Conservation (phyloP, 331 rosid genomes). For the Pyrus hybrid region DNA sequence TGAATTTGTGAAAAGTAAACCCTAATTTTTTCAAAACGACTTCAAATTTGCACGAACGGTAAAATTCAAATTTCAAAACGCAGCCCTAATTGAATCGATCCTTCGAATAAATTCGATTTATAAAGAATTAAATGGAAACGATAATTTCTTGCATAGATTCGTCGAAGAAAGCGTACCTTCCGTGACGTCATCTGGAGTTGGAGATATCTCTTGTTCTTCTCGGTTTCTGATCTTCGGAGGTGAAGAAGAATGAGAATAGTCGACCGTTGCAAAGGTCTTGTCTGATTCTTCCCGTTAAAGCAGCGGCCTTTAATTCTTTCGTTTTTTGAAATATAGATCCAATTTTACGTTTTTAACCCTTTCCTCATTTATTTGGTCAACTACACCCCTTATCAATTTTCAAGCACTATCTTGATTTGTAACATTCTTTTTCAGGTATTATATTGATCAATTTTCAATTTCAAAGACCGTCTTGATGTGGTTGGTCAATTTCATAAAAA, state of each 20-base stretch:
- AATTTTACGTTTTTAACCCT: too few species aligned
- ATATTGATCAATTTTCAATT: too few species aligned
- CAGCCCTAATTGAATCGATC: not conserved
- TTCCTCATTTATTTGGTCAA: too few species aligned
- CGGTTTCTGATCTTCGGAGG: not conserved
- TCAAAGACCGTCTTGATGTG: accelerated
- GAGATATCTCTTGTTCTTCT: not conserved
- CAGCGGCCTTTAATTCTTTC: not conserved
- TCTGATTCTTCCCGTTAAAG: not conserved
- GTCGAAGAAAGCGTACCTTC: not conserved
- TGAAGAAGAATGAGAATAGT: not conserved
- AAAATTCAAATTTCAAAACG: not conserved
- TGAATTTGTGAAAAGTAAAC: too few species aligned
- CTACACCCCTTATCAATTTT: too few species aligned
- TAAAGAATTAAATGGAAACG: not conserved
- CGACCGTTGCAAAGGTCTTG: not conserved
- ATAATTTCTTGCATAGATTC: not conserved
- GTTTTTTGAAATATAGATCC: not conserved
- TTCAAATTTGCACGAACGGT: not conserved
- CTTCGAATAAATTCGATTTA: not conserved
- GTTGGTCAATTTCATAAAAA: too few species aligned
- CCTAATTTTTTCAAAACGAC: not conserved
- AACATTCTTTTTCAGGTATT: too few species aligned
- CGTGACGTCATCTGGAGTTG: not conserved
- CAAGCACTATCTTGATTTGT: too few species aligned